Percentiles rank a stretch among this genome's conserved stretches.
Conservation (phyloP, 1,284 basidiomycete species). For the Cutaneotrichosporon mucoides region DNA sequence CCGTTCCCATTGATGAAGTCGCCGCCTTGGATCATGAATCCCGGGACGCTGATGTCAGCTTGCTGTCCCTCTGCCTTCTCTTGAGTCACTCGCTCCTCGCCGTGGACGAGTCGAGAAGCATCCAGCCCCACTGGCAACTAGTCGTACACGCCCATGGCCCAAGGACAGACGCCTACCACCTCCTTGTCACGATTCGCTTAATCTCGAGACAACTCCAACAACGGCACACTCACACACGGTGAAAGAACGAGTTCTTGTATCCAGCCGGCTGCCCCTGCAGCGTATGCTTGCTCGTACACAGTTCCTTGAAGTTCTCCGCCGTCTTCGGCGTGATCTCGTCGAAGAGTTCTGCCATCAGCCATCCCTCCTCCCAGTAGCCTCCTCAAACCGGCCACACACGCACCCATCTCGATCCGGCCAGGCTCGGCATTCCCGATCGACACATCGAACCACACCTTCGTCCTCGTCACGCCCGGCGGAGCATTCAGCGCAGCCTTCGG, state of each 20-base stretch:
- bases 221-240: conserved; percentile 14
- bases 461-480: conserved; percentile 12
- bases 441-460: conserved; percentile 13
- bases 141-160: too few relatives aligned
- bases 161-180: too few relatives aligned
- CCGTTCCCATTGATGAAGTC: conserved; percentile 54
- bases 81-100: too few relatives aligned
- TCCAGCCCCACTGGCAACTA: too few relatives aligned
- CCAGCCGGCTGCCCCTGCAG: not conserved
- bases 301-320: conserved; percentile 15
- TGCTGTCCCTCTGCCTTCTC: not conserved
- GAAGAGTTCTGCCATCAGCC: conserved; percentile 17
- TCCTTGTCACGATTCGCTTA: too few relatives aligned
- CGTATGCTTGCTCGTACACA: conserved; percentile 5
- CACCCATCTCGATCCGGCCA: conserved; percentile 15
- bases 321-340: conserved; percentile 13
- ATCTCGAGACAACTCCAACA: not conserved
- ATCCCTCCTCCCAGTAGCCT: not conserved
- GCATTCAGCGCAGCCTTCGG: not conserved
- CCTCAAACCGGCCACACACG: not conserved
- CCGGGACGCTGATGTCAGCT: conserved; percentile 23
- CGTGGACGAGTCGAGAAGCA: too few relatives aligned
- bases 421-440: not conserved
- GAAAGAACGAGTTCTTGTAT: conserved; percentile 11
- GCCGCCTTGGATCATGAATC: conserved; percentile 77